Conservation (phyloP, 2,329 filamentous ascomycete genomes). For the Alternaria novae-zelandiae region DNA sequence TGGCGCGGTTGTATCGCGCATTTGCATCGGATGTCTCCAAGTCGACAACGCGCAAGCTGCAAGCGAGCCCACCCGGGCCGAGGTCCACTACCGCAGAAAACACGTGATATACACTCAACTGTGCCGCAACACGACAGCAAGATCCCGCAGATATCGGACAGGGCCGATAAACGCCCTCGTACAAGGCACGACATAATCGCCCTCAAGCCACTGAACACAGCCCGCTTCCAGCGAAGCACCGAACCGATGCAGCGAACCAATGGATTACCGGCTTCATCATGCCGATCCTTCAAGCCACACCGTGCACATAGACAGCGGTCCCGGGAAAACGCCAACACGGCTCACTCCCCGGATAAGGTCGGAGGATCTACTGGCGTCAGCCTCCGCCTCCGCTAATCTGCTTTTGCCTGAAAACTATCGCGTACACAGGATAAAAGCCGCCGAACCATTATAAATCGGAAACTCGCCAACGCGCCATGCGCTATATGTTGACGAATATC, state of each 20-base stretch:
- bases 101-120: neutral
- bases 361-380: neutral
- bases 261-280: neutral
- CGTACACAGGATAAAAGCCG: neutral
- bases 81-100: neutral
- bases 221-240: neutral
- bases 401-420: neutral
- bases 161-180: neutral
- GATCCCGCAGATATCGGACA: neutral
- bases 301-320: neutral
- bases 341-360: neutral
- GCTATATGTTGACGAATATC: neutral
- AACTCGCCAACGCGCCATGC: neutral
- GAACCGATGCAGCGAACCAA: neutral
- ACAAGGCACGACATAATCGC: neutral
- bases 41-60: neutral
- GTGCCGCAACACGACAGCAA: neutral
- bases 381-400: neutral
- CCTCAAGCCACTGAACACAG: neutral
- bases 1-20: neutral
- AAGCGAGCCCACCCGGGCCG: neutral
- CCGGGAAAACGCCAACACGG: neutral
- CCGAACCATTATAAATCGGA: neutral
- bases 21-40: neutral
- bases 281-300: neutral